These are phyloP conservation scores for Triticum turgidum DNA, from an alignment of 176 grass and related monocot genomes.

Conservation along the genomic window DNA sequence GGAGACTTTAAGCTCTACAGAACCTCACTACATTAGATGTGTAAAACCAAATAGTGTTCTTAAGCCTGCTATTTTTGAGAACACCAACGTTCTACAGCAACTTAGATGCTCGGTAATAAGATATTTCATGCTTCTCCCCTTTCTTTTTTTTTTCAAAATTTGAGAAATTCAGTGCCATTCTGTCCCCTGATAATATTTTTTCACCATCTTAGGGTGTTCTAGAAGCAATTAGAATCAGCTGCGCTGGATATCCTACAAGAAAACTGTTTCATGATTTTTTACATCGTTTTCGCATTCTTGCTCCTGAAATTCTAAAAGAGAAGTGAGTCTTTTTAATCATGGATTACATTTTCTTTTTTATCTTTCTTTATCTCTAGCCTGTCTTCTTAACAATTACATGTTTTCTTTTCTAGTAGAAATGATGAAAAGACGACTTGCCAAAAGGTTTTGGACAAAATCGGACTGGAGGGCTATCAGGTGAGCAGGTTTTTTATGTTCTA, in stretches of 20 bases:
- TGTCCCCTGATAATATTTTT: constrained; percentile 15
- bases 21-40: constrained; percentile 99
- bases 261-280: constrained; percentile 92
- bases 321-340: constrained; percentile 51
- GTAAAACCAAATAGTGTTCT: constrained; percentile 96
- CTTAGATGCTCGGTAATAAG: constrained; percentile 88
- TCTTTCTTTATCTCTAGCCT: constrained; percentile 14
- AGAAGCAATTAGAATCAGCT: constrained; percentile 99
- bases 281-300: constrained; percentile 89
- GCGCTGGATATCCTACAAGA: constrained; percentile 96
- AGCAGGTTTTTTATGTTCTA: constrained; percentile 34
- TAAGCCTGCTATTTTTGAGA: constrained; percentile 92
- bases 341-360: neutral
- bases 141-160: neutral
- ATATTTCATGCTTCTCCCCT: neutral
- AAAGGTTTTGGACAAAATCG: constrained; percentile 93
- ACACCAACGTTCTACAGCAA: constrained; percentile 86
- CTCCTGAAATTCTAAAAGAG: constrained; percentile 86
- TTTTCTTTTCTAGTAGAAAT: constrained; percentile 51
- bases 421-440: constrained; percentile 79
- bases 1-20: constrained; percentile 88
- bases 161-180: neutral
- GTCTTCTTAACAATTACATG: constrained; percentile 14
- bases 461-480: constrained; percentile 88
- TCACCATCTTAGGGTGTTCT: constrained; percentile 76